Base-by-base conservation (phyloP, 2,329 filamentous ascomycete genomes). In the Albophoma yamanashiensis region DNA sequence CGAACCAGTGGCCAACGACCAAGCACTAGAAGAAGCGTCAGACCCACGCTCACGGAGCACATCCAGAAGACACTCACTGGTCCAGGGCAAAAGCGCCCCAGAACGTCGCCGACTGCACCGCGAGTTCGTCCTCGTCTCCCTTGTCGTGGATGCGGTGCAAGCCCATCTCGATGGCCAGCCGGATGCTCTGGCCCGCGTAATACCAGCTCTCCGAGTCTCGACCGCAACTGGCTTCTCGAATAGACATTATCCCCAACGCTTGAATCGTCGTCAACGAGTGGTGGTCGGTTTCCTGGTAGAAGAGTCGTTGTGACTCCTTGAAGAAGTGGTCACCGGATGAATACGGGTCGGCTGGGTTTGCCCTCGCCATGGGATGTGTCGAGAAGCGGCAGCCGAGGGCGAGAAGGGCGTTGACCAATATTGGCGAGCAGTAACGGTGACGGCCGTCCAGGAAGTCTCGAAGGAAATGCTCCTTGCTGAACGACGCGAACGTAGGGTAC, bases 311-410 rank as follows among this genome's bases (percentile, higher is more conserved):
- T 9, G 84, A 81, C 69, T 92, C 88, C 58, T 83, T 82, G 71
- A 90, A 91, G 72, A 91, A 92, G 68, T 89, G 83, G 63, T 91
- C 85, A 5, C 89, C 88, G 0, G 87, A 86, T 0, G 86, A 85
- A 60, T 82, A 81, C 3, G 85, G 80, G 66, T 89, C 82, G 64
- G 78, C 75, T 0, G 84, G 80, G 60, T 86, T 79, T n/a, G 80
- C 82, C 45, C 87, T 82, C 14, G 86, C 87, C 67, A 80, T 80
- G 22, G 82, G 81, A 42, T 86, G 82, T 58, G 81, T 84, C 1
- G 88, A 90, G 65, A 89, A 87, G 57, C 86, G 83, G 66, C 87
- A 89, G 1, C 85, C 86, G 39, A 88, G 74, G 12, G 87, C 83
- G 2, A 87, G 76, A 36, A 89, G 75, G 5, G 85, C 84, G 62